These are phyloP conservation scores for Eucalyptus erythrocorys DNA, from an alignment of 345 rosid species.

Conservation along the genomic window DNA sequence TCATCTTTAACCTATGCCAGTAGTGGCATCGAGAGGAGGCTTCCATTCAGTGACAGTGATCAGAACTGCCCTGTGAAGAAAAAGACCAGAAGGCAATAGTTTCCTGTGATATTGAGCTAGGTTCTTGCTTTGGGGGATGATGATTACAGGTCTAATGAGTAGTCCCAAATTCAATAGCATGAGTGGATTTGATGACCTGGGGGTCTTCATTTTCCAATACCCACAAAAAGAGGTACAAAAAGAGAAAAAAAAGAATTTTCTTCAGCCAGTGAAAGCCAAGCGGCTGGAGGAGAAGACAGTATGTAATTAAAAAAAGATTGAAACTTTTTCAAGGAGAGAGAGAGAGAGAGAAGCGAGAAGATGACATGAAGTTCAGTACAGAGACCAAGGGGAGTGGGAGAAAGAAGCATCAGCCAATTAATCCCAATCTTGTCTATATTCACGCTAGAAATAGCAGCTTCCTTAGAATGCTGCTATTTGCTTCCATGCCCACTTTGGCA, in stretches of 20 bases:
- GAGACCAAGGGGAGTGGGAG: conserved; percentile 3
- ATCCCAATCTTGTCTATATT: not conserved
- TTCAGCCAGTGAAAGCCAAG: conserved; percentile 2
- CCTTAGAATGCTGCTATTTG: not conserved
- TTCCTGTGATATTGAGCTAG: not conserved
- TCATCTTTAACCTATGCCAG: conserved; percentile 9
- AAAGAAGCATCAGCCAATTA: not conserved
- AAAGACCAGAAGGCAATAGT: conserved; percentile 13
- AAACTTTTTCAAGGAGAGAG: not conserved
- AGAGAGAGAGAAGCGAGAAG: not conserved
- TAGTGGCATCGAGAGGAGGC: conserved; percentile 40
- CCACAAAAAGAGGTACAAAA: not conserved
- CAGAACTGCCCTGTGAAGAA: conserved; percentile 26
- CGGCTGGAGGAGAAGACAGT: not conserved
- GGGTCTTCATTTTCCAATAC: conserved; percentile 5
- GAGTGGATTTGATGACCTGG: not conserved
- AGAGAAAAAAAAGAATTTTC: not conserved
- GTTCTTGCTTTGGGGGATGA: not conserved
- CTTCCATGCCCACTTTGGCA: not conserved
- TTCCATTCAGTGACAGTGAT: conserved; percentile 22
- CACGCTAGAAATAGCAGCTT: not conserved
- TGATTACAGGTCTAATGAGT: not conserved
- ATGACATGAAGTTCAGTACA: not conserved
- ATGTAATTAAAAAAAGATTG: not conserved
- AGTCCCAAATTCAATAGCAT: not conserved